Base-by-base conservation (phyloP, 768 basidiomycete species). In the Xerocomellus chrysenteron region DNA sequence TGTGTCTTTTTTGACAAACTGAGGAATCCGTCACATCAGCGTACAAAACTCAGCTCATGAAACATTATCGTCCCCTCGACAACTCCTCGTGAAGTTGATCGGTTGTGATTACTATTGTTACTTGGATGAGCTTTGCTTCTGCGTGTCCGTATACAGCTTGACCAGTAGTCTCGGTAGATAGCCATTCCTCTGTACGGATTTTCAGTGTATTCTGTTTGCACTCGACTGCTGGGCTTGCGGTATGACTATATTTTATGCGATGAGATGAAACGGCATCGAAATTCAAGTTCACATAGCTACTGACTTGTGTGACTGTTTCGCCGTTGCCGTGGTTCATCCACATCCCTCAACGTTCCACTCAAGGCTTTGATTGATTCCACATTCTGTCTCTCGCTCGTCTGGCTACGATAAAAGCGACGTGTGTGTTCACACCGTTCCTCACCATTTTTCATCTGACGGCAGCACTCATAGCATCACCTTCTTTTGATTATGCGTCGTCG, bases 31-130 rank as follows among this genome's bases (percentile, higher is more conserved):
- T 52, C 2, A 21, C 21, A 17, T 47, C 63, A 91, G 89, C 76
- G n/a, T 92, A 86, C 75, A 91, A 87, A 66, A 69, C 65, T 1
- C 86, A 90, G 64, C 73, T 92, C 39, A 78, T 87, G 80, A 87
- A 83, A 67, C 77, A 87, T 68, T 91, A 90, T 71, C 86, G 85
- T 41, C 81, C 83, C 14, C 62, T 78, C 30, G 78, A 80, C 57
- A 68, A 65, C 21, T 65, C 65, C 0, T 70, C 75, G 57, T 78
- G 63, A 68, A 39, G 33, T 57, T 41, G 32, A 2, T 57, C 19
- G 36, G 26, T 12, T 39, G 35, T 53, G 28, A 14, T 55, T 19
- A 47, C 48, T 42, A 46, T 39, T 53, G 33, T 55, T 42, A 13
- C 43, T 42, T 42, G 33, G 40, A 46, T 40, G 44, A 46, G 48